Base-by-base conservation (phyloP, 2,329 filamentous ascomycete genomes). In the Xylariaceae sp. region DNA sequence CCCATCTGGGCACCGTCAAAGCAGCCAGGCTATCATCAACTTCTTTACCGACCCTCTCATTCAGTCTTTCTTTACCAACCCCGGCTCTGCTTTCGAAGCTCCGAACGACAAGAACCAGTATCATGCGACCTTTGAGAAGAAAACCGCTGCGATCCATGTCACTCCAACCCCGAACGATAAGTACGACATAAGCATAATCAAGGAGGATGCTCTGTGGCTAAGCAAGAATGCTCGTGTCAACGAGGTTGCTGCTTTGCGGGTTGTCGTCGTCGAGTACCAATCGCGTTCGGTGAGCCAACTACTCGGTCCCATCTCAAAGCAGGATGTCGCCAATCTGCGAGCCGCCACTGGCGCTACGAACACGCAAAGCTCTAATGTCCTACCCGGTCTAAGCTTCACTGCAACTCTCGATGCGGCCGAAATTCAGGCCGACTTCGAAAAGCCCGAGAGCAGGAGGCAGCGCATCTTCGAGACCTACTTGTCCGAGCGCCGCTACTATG, bases 261-360 rank as follows among this genome's bases (percentile, higher is more conserved):
- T 96, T 36, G 87, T 87, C 2, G 77, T 95, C 6, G 75, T 94
- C 39, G 94, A 97, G 78, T 89, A 88, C 79, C 93, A 97, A 73
- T 83, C 82, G 59, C 84, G 91, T 29, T 78, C 91, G n/a, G 79
- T 84, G n/a, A 79, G 80, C 39, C 86, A 92, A 63, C 81, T 97
- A 1, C 78, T 85, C 35, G 82, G 82, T 11, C 84, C 85, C 1
- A 83, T 93, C 51, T 91, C 90, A 0, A 85, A 87, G 40, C 90
- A 94, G 63, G 91, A 95, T 76, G 78, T 85, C 13, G 81, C 86
- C 50, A 92, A 90, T 64, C 75, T 95, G 39, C 86, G 89, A 64
- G 88, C 89, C 64, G 88, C 88, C 13, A 83, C 87, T 10, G 88
- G 87, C 16, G 78, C 84, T 23, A 82, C 81, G 53, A 86, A 84